Base-by-base conservation (phyloP, 2,329 filamentous ascomycete genomes). In the Rutstroemia sp. region DNA sequence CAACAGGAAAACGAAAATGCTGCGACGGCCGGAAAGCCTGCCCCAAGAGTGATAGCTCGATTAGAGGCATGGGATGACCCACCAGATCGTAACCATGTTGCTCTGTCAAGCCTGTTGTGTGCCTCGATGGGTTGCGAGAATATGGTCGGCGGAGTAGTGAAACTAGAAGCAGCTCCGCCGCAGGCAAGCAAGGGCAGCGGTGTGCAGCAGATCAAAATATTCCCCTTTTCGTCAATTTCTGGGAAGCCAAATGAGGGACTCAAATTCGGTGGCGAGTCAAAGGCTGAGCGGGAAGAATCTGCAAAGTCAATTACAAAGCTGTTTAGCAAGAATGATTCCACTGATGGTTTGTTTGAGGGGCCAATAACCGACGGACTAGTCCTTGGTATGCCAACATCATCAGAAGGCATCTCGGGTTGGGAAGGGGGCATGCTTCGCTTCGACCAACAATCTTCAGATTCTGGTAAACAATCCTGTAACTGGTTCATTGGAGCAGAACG, bases 351-450 rank as follows among this genome's bases (percentile, higher is more conserved):
- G 17, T 75, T 97, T 1, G 82, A 88, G 55, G 94, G 94, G 0
- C 91, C 94, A 5, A 70, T 99, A 51, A 96, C 92, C 0, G 90
- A 99, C 70, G 92, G 92, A 2, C 87, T 92, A 73, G 73, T 96
- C 14, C 73, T 99, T 19, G 84, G 76, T 0, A 65, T 77, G 38
- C 78, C 78, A 54, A 76, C 78, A 57, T 82, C 74, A 21, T 73
- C 79, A n/a, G 78, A 67, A 56, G 65, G 73, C 62, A 75, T 75
- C 4, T 76, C 79, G 44, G 80, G 81, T 14, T 96, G 92, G 84
- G 84, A 91, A 60, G 94, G 94, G 2, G 92, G 90, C 1, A 80
- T 96, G 25, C 66, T 96, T 52, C 86, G 85, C 65, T 89, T 96
- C 65, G 86, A 94, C 44, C 82, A 83, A 37, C 71, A 81, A 12